phyloP scores from a whole-genome alignment of 2,329 filamentous ascomycete genomes.

The Parastagonospora nodorum region DNA sequence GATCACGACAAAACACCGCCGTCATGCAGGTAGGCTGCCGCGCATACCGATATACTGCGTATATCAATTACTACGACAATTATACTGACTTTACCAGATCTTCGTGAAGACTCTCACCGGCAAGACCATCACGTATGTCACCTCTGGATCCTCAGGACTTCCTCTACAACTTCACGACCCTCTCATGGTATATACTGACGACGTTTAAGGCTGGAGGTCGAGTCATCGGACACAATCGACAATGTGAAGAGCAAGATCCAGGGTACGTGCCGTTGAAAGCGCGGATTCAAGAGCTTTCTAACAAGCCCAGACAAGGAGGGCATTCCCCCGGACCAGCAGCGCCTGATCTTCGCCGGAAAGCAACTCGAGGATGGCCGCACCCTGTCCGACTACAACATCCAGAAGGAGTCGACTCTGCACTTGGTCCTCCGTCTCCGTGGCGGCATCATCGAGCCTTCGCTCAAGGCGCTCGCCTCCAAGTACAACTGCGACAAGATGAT shows the following conservation, averaged over 20 bases:
- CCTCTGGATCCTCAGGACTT: no score
- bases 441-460: constrained; percentile 96
- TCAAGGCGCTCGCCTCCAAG: constrained; percentile 98
- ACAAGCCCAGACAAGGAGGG: constrained; percentile 99
- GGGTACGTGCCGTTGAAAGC: no score
- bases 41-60: no score
- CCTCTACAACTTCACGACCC: no score
- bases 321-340: constrained; percentile 97
- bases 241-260: constrained; percentile 99
- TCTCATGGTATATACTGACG: constrained; percentile 43
- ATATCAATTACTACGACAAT: no score
- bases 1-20: constrained; percentile 32
- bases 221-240: constrained; percentile 98
- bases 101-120: constrained; percentile 99
- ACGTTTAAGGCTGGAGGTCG: constrained; percentile 66
- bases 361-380: constrained; percentile 98
- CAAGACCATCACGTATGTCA: constrained; percentile 85
- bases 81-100: constrained; percentile 46
- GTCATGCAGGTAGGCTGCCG: constrained; percentile 11
- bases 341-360: constrained; percentile 98
- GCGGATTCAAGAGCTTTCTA: no score
- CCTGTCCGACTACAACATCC: constrained; percentile 98
- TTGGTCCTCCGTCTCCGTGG: constrained; percentile 98
- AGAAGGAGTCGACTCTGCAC: constrained; percentile 99
- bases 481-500: constrained; percentile 99